These are phyloP conservation scores for Sporothrix luriei DNA, from an alignment of 2,329 filamentous ascomycete genomes.

Conservation along the genomic window DNA sequence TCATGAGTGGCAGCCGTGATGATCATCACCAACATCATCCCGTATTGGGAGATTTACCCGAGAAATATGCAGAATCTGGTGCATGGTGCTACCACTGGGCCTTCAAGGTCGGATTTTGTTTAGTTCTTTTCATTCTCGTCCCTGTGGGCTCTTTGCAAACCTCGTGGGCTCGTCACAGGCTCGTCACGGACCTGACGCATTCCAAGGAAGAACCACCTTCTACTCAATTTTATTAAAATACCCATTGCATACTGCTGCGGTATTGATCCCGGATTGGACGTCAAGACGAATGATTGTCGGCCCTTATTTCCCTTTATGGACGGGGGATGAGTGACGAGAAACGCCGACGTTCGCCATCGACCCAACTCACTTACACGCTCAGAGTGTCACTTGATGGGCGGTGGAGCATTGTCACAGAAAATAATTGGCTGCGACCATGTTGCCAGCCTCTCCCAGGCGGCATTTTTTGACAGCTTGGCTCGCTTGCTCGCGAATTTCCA, in stretches of 20 bases:
- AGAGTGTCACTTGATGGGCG: not conserved
- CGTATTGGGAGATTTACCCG: not conserved
- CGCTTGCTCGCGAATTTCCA: not conserved
- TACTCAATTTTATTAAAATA: not conserved
- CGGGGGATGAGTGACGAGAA: not conserved
- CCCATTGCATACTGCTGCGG: not conserved
- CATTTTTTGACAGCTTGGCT: not conserved
- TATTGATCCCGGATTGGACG: not conserved
- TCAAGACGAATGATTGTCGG: not conserved
- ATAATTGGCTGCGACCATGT: too few species aligned
- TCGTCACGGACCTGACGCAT: not conserved
- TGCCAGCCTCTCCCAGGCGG: not conserved
- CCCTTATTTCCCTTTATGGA: not conserved
- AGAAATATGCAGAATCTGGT: not conserved
- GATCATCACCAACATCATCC: conserved; percentile 4
- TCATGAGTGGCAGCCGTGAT: conserved; percentile 8
- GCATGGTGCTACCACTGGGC: not conserved
- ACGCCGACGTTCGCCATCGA: too few species aligned
- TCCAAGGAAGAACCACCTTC: not conserved
- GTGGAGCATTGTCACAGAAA: not conserved
- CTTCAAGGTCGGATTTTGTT: not conserved
- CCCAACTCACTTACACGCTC: not conserved
- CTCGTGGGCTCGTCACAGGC: not conserved
- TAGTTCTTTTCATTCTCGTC: not conserved
- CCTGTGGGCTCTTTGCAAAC: not conserved